These are phyloP conservation scores for Telopea speciosissima DNA, from an alignment of 177 flowering plant species.

Conservation along the genomic window DNA sequence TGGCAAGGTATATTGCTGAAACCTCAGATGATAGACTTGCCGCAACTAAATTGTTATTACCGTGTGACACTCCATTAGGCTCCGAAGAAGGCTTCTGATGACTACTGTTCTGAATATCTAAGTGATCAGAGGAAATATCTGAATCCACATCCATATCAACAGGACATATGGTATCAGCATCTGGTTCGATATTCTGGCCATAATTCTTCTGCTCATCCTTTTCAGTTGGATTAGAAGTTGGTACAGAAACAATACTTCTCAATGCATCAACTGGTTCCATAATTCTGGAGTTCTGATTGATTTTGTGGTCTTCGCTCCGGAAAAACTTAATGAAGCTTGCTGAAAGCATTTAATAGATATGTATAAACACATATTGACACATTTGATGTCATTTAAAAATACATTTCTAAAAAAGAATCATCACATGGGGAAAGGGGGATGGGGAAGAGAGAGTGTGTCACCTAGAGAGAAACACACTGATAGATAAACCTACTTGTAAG, in stretches of 20 bases:
- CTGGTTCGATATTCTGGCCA: background rate
- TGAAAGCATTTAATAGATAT: slow-evolving; percentile 9
- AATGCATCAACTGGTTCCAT: slow-evolving; percentile 21
- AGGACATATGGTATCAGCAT: slow-evolving; percentile 7
- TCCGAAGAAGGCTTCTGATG: slow-evolving; percentile 16
- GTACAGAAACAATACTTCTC: slow-evolving; percentile 16
- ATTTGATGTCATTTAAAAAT: too few species aligned
- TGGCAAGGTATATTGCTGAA: slow-evolving; percentile 80
- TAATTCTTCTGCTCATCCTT: slow-evolving; percentile 10
- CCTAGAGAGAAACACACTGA: too few species aligned
- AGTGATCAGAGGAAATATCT: slow-evolving; percentile 15
- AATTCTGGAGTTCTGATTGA: slow-evolving; percentile 18
- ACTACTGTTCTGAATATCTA: slow-evolving; percentile 12
- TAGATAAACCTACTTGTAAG: background rate
- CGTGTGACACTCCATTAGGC: slow-evolving; percentile 18
- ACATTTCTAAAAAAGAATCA: too few species aligned
- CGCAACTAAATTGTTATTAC: slow-evolving; percentile 32
- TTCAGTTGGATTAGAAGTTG: slow-evolving; percentile 7
- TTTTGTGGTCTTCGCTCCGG: slow-evolving; percentile 27
- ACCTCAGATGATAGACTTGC: slow-evolving; percentile 55
- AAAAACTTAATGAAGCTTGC: slow-evolving; percentile 39
- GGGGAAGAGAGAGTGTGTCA: too few species aligned
- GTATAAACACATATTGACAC: background rate
- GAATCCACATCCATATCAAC: slow-evolving; percentile 25
- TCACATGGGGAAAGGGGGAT: too few species aligned